A percentile compares a stretch with the other conserved stretches of the same genome.
Evolutionary conservation across 1,284 basidiomycete genomes (phyloP).

Genomic region (Golubevia pallescens): DNA sequence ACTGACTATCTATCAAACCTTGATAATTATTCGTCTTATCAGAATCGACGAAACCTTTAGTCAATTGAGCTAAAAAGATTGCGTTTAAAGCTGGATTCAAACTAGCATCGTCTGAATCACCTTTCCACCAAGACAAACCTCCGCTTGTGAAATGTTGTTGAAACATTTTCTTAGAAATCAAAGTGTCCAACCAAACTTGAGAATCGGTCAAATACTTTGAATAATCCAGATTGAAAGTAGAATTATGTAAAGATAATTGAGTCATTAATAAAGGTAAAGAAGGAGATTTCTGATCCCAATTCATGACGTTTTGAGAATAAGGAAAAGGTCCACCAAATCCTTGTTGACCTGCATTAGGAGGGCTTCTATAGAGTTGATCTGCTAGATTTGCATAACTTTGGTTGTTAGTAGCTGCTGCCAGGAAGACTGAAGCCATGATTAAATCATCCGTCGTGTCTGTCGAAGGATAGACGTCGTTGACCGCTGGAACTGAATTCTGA

Average conservation of each 20-base stretch:
- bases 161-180: conserved; percentile 23
- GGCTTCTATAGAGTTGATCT: conserved; percentile 23
- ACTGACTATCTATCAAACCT: conserved; percentile 28
- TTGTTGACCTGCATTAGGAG: conserved; percentile 9
- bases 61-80: conserved; percentile 30
- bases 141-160: conserved; percentile 25
- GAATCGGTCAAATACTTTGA: conserved; percentile 33
- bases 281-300: conserved; percentile 44
- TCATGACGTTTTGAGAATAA: conserved; percentile 26
- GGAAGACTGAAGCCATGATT: conserved; percentile 29
- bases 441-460: conserved; percentile 43
- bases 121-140: conserved; percentile 36
- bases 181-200: conserved; percentile 34
- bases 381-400: conserved; percentile 24
- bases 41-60: conserved; percentile 19
- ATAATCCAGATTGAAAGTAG: conserved; percentile 23
- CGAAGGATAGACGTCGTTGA: conserved; percentile 35
- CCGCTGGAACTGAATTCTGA: conserved; percentile 17
- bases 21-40: conserved; percentile 26
- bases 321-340: conserved; percentile 12
- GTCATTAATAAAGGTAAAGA: conserved; percentile 29
- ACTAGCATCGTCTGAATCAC: conserved; percentile 27
- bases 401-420: conserved; percentile 35
- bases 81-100: conserved; percentile 48
- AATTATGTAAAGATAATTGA: conserved; percentile 24